Evolutionary conservation across 495 filamentous ascomycete species (phyloP), one percentile per base, ranked within the genome.

Genomic region (Penicillium roqueforti): DNA sequence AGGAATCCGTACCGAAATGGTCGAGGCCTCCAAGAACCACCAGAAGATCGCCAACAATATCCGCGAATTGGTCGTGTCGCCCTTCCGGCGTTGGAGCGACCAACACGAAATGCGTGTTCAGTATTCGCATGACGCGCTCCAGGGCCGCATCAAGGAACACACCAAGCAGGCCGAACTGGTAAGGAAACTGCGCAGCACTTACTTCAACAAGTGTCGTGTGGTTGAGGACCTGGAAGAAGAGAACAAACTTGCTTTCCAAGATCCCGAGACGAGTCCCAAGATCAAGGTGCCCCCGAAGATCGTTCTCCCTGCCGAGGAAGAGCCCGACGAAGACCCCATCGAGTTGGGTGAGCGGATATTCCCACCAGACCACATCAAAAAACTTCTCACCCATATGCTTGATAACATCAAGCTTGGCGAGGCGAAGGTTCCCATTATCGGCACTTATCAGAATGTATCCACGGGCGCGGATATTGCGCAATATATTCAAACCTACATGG

Each of bases 171-270:
- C 87, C 38, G 95, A 97, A 48, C 65, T 80, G 22, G 90, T 95
- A 29, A 88, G 89, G 76, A 96, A 97, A 73, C 79, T 96, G 55
- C 84, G 95, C 39, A 97, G 91, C 63, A 83, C 87, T 57, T 99
- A 99, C 71, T 99, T 96, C 81, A 97, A 96, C 76, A 97, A 97
- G 72, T 99, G 93, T 63, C 87, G 93, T 41, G 80, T 95, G 39
- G 85, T 97, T 6, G 93, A 99, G 69, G 93, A 99, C 64, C 70
- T 97, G 49, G 95, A 97, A 62, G 93, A 99, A 71, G 93, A 99
- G 79, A 96, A 96, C 66, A 97, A 97, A 71, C 82, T 99, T 11
- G 92, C 90, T 28, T 97, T 97, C 68, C 90, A 97, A 65, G 89
- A 89, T 55, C 90, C 92, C 2, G 83, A 87, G 28, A 62, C 62